These are phyloP conservation scores for Lagenaria siceraria DNA, from an alignment of 306 rosid genomes.

Conservation along the genomic window DNA sequence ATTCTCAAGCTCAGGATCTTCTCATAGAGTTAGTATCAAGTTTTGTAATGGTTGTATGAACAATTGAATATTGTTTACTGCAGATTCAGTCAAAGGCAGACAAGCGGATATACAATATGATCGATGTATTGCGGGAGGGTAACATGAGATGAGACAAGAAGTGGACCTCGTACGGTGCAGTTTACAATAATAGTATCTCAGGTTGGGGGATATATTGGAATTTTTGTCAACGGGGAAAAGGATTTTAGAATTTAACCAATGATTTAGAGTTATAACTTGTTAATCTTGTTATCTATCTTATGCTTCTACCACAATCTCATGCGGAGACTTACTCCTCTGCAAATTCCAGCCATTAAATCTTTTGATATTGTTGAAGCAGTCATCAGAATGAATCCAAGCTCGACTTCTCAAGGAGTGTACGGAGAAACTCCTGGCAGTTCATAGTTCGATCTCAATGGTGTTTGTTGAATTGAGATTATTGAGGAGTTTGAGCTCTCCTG, in stretches of 20 bases:
- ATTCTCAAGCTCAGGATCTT: background rate
- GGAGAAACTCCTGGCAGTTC: background rate
- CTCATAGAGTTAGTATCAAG: background rate
- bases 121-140: constrained; percentile 73
- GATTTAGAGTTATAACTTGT: background rate
- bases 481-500: background rate
- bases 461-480: background rate
- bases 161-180: background rate
- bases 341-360: background rate
- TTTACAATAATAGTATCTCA: background rate
- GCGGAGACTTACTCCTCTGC: background rate
- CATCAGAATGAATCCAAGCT: background rate
- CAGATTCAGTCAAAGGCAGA: constrained; percentile 46
- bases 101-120: constrained; percentile 58
- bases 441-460: background rate
- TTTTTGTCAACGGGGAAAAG: background rate
- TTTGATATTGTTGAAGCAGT: background rate
- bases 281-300: background rate
- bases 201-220: background rate
- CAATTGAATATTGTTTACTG: constrained; percentile 5
- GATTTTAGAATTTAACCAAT: background rate
- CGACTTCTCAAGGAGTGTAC: background rate
- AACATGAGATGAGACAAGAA: constrained; percentile 42
- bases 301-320: background rate
- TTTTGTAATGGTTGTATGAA: background rate